Percentiles rank a stretch among this genome's conserved stretches.
phyloP scores from a whole-genome alignment of 2,329 filamentous ascomycete genomes.

The Claviceps capensis region DNA sequence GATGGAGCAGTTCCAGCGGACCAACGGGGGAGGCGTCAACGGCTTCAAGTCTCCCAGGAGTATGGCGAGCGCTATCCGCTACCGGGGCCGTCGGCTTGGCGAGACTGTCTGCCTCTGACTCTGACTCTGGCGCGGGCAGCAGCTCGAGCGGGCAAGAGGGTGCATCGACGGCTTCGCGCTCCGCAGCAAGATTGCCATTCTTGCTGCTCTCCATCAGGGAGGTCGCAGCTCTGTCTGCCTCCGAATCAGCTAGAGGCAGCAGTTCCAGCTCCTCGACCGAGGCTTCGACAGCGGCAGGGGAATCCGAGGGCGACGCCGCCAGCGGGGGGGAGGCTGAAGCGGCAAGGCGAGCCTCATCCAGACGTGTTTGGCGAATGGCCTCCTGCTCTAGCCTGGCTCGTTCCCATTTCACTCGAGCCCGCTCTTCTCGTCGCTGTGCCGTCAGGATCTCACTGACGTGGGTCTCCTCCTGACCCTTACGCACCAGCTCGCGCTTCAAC shows the following conservation, averaged over 20 bases:
- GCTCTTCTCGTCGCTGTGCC: slow-evolving; percentile 60
- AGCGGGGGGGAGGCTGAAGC: slow-evolving; percentile 7
- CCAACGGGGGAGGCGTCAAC: neutral
- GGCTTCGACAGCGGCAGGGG: neutral
- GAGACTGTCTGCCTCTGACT: no score
- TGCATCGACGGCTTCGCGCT: no score
- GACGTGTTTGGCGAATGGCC: slow-evolving; percentile 57
- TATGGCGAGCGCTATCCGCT: no score
- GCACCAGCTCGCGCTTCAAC: slow-evolving; percentile 69
- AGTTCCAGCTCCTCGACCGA: neutral
- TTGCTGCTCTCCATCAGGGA: neutral
- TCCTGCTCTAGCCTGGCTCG: slow-evolving; percentile 79
- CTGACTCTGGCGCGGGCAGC: no score
- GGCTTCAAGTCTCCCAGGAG: neutral
- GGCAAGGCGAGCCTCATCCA: slow-evolving; percentile 28
- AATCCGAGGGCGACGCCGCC: neutral
- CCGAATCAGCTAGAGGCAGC: neutral
- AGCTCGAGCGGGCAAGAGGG: no score
- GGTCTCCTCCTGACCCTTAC: slow-evolving; percentile 46
- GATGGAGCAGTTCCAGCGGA: neutral
- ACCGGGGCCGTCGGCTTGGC: no score
- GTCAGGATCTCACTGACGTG: slow-evolving; percentile 77
- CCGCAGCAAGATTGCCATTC: neutral
- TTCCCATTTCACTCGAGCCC: slow-evolving; percentile 78
- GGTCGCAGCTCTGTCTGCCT: neutral